Evolutionary conservation across 306 rosid species (phyloP), one percentile per base, ranked within the genome.

Genomic region (Prunus mongolica): DNA sequence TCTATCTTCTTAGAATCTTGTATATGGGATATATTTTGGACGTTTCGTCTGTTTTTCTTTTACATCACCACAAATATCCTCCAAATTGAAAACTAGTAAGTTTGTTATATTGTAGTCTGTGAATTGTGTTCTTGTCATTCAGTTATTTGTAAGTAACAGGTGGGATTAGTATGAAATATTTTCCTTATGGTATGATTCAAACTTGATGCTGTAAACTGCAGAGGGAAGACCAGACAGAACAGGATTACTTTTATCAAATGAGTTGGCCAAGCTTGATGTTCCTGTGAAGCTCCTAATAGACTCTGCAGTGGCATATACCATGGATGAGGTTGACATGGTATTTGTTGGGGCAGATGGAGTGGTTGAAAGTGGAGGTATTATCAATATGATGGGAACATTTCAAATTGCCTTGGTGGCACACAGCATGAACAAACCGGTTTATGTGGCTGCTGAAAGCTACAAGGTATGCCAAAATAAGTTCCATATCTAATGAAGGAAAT

Each of bases 321-420:
- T 95, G 97, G 98, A 92, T 73, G 98, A 92, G 87, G 97, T 92
- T 64, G 96, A 95, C 88, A 95, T 95, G 98, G 91, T 95, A 19
- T 83, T 95, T 28, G 95, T 92, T 16, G 98, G 98, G 81, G 98
- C 98, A 1, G 98, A 92, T 70, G 98, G 92, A 75, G 98, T 92
- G 51, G 98, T 95, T 75, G 98, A 92, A 81, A 95, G 97, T 78
- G 97, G 98, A 34, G 98, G 98, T 55, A 92, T 95, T 68, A 92
- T 95, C 44, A 95, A 92, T 88, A 90, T 92, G 98, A 90, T 92
- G 96, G 98, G 98, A 38, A 89, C 98, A 10, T 95, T 89, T 83
- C 98, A 95, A 88, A 92, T 90, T 79, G 96, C 97, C 8, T 69
- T 92, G 77, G 96, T 95, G 46, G 97, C 96, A 3, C 93, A 92